A percentile compares a stretch with the other conserved stretches of the same genome.
phyloP scores from a whole-genome alignment of 2,329 filamentous ascomycete genomes.

The Ophiocordyceps camponoti-saundersi region DNA sequence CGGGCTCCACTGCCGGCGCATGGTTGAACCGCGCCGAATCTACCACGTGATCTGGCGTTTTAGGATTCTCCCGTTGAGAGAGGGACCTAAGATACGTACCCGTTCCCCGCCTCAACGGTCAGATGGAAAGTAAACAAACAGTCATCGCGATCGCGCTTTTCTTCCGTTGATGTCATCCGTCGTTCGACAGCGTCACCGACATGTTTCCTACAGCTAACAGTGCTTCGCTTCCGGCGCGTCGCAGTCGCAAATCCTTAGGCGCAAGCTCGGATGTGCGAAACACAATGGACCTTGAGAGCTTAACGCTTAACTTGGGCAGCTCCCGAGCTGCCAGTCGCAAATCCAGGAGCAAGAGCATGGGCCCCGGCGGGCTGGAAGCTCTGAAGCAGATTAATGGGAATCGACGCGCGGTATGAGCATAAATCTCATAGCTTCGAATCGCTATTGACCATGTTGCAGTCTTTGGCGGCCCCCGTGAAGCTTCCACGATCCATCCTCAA shows the following conservation, averaged over 20 bases:
- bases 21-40: not conserved
- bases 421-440: conserved; percentile 1
- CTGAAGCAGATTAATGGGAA: conserved; percentile 63
- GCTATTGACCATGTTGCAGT: conserved; percentile 20
- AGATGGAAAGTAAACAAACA: conserved; percentile 20
- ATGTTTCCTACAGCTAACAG: conserved; percentile 19
- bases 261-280: conserved; percentile 33
- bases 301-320: conserved; percentile 46
- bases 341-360: conserved; percentile 88
- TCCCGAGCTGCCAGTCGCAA: conserved; percentile 33
- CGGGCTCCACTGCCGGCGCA: conserved; percentile 8
- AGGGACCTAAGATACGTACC: conserved; percentile 5
- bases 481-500: conserved; percentile 62
- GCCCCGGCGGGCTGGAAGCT: conserved; percentile 75
- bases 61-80: not conserved
- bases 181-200: conserved; percentile 15
- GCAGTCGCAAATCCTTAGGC: conserved; percentile 57
- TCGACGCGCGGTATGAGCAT: conserved; percentile 50
- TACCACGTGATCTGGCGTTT: not conserved
- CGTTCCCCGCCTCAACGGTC: conserved; percentile 2
- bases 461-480: conserved; percentile 32
- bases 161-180: not conserved
- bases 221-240: conserved; percentile 38
- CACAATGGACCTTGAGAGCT: conserved; percentile 60
- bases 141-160: not conserved